Conservation (phyloP, 2,329 filamentous ascomycete species). For the Fusarium illudens region DNA sequence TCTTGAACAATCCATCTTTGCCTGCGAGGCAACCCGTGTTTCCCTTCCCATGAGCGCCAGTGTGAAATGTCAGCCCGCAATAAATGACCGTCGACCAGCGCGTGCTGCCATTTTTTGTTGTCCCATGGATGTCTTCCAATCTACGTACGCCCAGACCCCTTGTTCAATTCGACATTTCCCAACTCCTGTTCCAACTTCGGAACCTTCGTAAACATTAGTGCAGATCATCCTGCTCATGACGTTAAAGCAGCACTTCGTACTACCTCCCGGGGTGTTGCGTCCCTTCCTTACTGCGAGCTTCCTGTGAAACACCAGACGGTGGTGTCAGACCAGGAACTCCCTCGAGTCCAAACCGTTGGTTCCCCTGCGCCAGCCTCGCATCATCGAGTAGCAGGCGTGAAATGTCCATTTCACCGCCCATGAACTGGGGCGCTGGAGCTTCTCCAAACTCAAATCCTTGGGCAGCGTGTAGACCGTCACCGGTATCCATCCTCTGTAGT, state of each 20-base stretch:
- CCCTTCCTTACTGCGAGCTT: slow-evolving; percentile 26
- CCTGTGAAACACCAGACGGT: slow-evolving; percentile 23
- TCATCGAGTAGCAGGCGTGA: slow-evolving; percentile 68
- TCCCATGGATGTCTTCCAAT: slow-evolving; percentile 20
- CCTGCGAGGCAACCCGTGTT: slow-evolving; percentile 29
- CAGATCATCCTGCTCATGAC: slow-evolving; percentile 12
- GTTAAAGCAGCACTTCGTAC: slow-evolving; percentile 2
- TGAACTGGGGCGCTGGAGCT: slow-evolving; percentile 49
- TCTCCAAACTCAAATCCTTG: slow-evolving; percentile 57
- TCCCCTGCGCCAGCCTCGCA: slow-evolving; percentile 44
- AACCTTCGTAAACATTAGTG: slow-evolving; percentile 28
- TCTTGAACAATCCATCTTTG: slow-evolving; percentile 22
- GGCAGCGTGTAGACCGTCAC: slow-evolving; percentile 36
- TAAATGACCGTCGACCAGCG: slow-evolving; percentile 32
- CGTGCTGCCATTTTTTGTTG: slow-evolving; percentile 28
- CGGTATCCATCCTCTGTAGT: slow-evolving; percentile 46
- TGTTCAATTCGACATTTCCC: slow-evolving; percentile 28
- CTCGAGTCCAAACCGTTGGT: slow-evolving; percentile 41
- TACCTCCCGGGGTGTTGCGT: slow-evolving; percentile 26
- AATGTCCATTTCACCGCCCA: slow-evolving; percentile 68
- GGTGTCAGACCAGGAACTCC: slow-evolving; percentile 37
- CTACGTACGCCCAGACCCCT: slow-evolving; percentile 34
- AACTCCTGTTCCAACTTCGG: slow-evolving; percentile 34
- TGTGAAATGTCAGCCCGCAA: slow-evolving; percentile 3
- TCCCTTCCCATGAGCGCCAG: slow-evolving; percentile 32